Percentiles rank a stretch among this genome's conserved stretches.
Evolutionary conservation across 768 basidiomycete genomes (phyloP).

Genomic region (Agaricus blazei): DNA sequence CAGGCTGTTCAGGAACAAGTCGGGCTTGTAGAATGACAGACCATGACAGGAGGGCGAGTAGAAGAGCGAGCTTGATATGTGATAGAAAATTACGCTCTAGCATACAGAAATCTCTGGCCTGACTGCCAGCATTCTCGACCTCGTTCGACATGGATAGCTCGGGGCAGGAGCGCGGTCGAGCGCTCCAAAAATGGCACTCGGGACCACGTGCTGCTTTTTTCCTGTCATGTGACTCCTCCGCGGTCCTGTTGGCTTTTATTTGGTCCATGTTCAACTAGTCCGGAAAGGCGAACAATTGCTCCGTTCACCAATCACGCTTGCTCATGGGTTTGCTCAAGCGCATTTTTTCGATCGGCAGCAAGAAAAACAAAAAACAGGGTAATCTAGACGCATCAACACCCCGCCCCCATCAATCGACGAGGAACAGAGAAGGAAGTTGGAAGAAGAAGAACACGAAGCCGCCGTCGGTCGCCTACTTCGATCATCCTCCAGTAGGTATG

Average conservation of each 20-base stretch:
- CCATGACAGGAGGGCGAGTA: constrained; percentile 58
- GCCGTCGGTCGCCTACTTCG: constrained; percentile 53
- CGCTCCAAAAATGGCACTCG: not conserved
- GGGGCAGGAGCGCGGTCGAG: not conserved
- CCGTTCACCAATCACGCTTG: constrained; percentile 10
- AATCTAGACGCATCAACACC: constrained; percentile 17
- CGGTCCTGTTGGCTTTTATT: constrained; percentile 32
- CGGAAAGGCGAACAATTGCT: constrained; percentile 7
- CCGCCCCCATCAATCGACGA: constrained; percentile 14
- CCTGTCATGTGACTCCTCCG: constrained; percentile 28
- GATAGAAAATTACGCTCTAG: constrained; percentile 72
- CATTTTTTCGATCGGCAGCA: constrained; percentile 63
- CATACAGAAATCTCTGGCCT: constrained; percentile 75
- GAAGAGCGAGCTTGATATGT: constrained; percentile 59
- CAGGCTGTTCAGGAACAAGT: constrained; percentile 38
- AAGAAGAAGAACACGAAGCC: constrained; percentile 50
- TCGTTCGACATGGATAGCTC: not conserved
- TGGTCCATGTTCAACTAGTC: constrained; percentile 33
- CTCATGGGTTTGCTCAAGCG: constrained; percentile 68
- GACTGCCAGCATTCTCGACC: constrained; percentile 48
- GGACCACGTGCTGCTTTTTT: constrained; percentile 3
- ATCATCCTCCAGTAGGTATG: constrained; percentile 66
- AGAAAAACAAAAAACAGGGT: constrained; percentile 44
- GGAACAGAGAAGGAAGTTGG: constrained; percentile 12
- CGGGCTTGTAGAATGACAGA: constrained; percentile 60